A percentile compares a stretch with the other conserved stretches of the same genome.
These are phyloP conservation scores for Lipomyces lipofer DNA, from an alignment of 805 yeast genomes.

Conservation along the genomic window DNA sequence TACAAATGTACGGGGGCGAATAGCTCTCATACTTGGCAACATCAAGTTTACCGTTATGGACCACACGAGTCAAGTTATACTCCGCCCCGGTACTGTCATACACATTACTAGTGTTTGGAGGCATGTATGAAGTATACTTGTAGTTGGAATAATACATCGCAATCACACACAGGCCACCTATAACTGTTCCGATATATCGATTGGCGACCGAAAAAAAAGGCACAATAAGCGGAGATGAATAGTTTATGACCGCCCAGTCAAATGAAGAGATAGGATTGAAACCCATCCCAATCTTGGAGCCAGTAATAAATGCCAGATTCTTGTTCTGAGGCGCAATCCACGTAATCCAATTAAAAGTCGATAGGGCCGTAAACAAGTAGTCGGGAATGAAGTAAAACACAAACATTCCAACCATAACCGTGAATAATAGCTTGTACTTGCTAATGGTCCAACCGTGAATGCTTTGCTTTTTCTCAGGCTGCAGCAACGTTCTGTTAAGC, in stretches of 20 bases:
- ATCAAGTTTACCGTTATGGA: slow-evolving; percentile 44
- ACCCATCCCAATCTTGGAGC: slow-evolving; percentile 63
- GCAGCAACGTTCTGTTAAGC: slow-evolving; percentile 47
- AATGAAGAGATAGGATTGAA: slow-evolving; percentile 61
- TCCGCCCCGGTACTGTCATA: slow-evolving; percentile 17
- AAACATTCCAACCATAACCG: slow-evolving; percentile 45
- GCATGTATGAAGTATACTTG: slow-evolving; percentile 21
- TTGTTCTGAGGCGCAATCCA: slow-evolving; percentile 63
- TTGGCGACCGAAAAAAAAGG: slow-evolving; percentile 21
- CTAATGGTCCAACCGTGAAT: slow-evolving; percentile 60
- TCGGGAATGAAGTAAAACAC: slow-evolving; percentile 63
- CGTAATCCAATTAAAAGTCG: slow-evolving; percentile 58
- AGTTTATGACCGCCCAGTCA: slow-evolving; percentile 50
- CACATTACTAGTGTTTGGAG: slow-evolving; percentile 15
- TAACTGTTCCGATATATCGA: slow-evolving; percentile 9
- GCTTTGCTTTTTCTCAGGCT: slow-evolving; percentile 12
- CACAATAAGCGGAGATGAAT: slow-evolving; percentile 15
- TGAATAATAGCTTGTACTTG: slow-evolving; percentile 50
- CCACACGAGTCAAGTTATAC: slow-evolving; percentile 16
- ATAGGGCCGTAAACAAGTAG: slow-evolving; percentile 57
- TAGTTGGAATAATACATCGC: slow-evolving; percentile 19
- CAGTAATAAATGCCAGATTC: slow-evolving; percentile 63
- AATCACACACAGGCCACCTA: slow-evolving; percentile 11
- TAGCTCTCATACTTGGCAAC: slow-evolving; percentile 51
- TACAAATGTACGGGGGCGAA: slow-evolving; percentile 55